These are phyloP conservation scores for Sarocladium brachiariae DNA, from an alignment of 2,329 filamentous ascomycete species.

Conservation along the genomic window DNA sequence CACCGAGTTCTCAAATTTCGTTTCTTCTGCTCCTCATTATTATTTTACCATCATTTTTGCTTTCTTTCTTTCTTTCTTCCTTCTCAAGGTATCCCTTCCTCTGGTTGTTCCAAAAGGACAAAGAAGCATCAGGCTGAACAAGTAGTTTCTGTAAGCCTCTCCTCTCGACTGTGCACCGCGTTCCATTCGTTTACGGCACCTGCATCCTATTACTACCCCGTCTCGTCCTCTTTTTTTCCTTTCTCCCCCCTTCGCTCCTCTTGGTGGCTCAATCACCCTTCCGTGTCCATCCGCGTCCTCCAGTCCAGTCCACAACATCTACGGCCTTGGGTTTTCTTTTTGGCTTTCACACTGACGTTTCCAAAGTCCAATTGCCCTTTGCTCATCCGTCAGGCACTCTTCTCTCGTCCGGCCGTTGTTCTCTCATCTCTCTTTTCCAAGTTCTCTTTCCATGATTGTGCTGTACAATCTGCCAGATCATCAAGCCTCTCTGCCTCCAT, in stretches of 20 bases:
- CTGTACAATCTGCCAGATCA: constrained; percentile 6
- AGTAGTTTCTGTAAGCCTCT: not conserved
- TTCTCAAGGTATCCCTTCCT: not conserved
- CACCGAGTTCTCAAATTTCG: too few relatives aligned
- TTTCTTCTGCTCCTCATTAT: not conserved
- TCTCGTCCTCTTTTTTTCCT: not conserved
- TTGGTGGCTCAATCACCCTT: too few relatives aligned
- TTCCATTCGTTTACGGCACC: not conserved
- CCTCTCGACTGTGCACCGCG: not conserved
- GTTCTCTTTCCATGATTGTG: not conserved
- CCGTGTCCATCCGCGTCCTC: not conserved
- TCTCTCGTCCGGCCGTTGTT: not conserved
- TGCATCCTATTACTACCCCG: not conserved
- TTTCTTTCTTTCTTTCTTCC: not conserved
- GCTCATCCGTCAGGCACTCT: not conserved
- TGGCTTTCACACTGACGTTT: too few relatives aligned
- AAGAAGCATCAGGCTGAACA: not conserved
- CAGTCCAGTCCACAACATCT: too few relatives aligned
- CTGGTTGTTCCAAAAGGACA: not conserved
- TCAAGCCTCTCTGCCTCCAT: not conserved
- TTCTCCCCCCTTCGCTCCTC: not conserved
- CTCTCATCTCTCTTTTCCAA: not conserved
- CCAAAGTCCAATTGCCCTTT: not conserved
- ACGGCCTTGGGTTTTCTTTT: too few relatives aligned
- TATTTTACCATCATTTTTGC: not conserved